phyloP scores from a whole-genome alignment of 768 basidiomycete genomes.

The Suillus subaureus region DNA sequence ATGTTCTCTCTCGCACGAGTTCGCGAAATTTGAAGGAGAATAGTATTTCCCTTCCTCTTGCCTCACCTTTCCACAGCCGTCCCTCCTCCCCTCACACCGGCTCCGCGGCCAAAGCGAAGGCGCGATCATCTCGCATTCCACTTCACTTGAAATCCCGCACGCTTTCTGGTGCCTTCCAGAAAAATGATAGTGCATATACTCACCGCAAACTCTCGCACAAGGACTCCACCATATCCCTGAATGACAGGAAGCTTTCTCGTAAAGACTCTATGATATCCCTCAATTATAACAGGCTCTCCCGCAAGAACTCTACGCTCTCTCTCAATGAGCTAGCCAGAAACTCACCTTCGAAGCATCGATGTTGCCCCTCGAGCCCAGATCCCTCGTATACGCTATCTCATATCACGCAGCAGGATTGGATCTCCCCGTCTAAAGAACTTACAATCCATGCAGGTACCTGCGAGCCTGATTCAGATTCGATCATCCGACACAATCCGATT shows the following conservation, averaged over 20 bases:
- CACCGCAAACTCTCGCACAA: slow-evolving; percentile 4
- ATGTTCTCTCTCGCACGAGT: slow-evolving; percentile 38
- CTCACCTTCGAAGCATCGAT: slow-evolving; percentile 23
- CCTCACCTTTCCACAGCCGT: slow-evolving; percentile 50
- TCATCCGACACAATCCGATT: neutral
- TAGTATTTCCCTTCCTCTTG: slow-evolving; percentile 29
- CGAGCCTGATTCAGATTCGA: neutral
- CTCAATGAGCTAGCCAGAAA: slow-evolving; percentile 13
- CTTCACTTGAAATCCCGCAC: slow-evolving; percentile 41
- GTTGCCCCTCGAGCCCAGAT: slow-evolving; percentile 24
- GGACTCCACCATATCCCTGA: slow-evolving; percentile 7
- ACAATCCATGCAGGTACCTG: slow-evolving; percentile 4
- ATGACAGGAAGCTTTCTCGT: slow-evolving; percentile 16
- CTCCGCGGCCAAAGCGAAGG: slow-evolving; percentile 37
- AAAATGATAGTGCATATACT: slow-evolving; percentile 12
- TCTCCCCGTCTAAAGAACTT: slow-evolving; percentile 15
- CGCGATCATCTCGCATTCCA: slow-evolving; percentile 20
- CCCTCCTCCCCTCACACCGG: slow-evolving; percentile 41
- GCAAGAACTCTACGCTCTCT: slow-evolving; percentile 8
- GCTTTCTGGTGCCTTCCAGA: slow-evolving; percentile 34
- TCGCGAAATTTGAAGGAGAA: slow-evolving; percentile 48
- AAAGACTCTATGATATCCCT: slow-evolving; percentile 22
- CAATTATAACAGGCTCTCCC: slow-evolving; percentile 16
- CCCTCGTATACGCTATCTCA: slow-evolving; percentile 31
- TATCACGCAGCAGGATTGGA: slow-evolving; percentile 16